Percentiles rank a stretch among this genome's conserved stretches.
phyloP scores from a whole-genome alignment of 768 basidiomycete genomes.

The Epithele typhae region DNA sequence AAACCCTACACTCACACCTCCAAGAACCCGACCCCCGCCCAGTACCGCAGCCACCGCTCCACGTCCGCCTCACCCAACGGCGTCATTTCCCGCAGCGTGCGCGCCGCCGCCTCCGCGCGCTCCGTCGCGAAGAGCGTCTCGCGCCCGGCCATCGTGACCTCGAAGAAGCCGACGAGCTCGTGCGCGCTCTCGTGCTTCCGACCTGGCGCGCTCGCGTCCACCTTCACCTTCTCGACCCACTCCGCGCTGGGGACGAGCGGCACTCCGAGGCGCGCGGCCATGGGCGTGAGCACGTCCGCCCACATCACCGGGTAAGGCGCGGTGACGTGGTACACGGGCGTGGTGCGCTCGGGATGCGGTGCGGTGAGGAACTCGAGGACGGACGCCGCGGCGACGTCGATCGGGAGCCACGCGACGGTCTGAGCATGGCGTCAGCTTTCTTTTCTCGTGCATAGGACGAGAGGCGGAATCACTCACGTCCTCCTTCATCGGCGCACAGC shows the following conservation, averaged over 20 bases:
- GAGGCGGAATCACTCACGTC: conserved; percentile 28
- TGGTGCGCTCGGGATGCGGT: background rate
- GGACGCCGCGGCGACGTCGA: conserved; percentile 5
- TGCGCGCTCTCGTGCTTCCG: conserved; percentile 5
- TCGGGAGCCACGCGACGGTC: conserved; percentile 4
- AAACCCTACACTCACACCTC: no score
- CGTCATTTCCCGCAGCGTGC: conserved; percentile 4
- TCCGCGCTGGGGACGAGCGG: conserved; percentile 17
- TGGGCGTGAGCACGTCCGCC: conserved; percentile 9
- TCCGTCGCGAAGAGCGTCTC: conserved; percentile 4
- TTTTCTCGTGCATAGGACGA: background rate
- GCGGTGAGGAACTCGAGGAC: conserved; percentile 2
- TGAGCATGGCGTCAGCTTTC: background rate
- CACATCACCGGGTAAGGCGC: conserved; percentile 21
- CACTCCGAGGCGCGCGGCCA: conserved; percentile 15
- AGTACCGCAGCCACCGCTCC: conserved; percentile 8
- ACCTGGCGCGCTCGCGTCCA: conserved; percentile 5
- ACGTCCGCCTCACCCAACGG: conserved; percentile 13
- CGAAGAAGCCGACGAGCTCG: conserved; percentile 6
- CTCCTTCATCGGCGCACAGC: conserved; percentile 29
- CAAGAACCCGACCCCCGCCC: conserved; percentile 5
- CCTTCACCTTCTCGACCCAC: conserved; percentile 19
- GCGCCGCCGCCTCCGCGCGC: conserved; percentile 2
- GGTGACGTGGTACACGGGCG: conserved; percentile 24
- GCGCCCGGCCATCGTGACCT: conserved; percentile 6